phyloP scores from a whole-genome alignment of 371 early-diverging fungal species.

The Mucor ambiguus region DNA sequence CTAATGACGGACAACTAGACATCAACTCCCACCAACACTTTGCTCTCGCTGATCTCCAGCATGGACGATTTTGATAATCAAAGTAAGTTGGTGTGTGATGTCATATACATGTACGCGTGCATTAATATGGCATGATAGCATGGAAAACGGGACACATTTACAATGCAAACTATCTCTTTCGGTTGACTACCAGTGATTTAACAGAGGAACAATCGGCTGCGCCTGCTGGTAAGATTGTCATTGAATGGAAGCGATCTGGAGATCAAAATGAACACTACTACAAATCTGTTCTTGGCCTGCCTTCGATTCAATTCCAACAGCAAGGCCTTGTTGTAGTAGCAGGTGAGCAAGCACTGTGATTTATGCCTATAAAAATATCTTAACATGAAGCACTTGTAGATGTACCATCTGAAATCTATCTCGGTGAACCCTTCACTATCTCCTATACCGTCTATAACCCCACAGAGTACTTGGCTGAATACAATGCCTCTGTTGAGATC shows the following conservation, averaged over 20 bases:
- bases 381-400: constrained; percentile 13
- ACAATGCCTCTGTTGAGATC: constrained; percentile 61
- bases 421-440: constrained; percentile 64
- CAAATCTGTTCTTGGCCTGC: constrained; percentile 32
- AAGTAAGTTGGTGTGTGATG: constrained; percentile 19
- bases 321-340: constrained; percentile 37
- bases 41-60: constrained; percentile 25
- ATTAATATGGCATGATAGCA: neutral
- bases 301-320: constrained; percentile 37
- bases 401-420: constrained; percentile 53
- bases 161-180: constrained; percentile 43
- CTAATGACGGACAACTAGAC: neutral
- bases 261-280: constrained; percentile 17
- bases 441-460: constrained; percentile 67
- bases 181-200: constrained; percentile 35
- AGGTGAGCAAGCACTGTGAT: constrained; percentile 30
- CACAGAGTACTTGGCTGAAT: constrained; percentile 56
- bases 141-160: constrained; percentile 51
- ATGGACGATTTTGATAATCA: constrained; percentile 28
- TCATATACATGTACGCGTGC: neutral
- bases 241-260: constrained; percentile 49
- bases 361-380: too few relatives aligned
- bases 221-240: constrained; percentile 38
- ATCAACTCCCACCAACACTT: constrained; percentile 11
- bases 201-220: constrained; percentile 36